Percentiles rank a stretch among this genome's conserved stretches.
Conservation (phyloP, 495 filamentous ascomycete species). For the Penicillium paxilli region DNA sequence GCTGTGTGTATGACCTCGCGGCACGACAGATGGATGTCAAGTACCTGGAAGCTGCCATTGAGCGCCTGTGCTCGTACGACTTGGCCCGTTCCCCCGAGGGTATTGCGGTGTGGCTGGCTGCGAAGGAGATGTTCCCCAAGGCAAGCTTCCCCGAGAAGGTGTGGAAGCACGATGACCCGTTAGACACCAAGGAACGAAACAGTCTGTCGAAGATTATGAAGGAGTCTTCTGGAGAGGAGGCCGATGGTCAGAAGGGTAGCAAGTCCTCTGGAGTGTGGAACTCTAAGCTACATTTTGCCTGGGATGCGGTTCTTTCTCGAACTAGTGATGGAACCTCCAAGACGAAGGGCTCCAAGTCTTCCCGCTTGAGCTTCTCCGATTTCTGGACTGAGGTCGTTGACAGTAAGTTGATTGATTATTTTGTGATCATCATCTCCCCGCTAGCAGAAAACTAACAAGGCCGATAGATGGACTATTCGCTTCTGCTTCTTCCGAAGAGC, state of each 20-base stretch:
- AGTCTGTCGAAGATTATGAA: conserved; percentile 74
- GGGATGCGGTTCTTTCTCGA: conserved; percentile 68
- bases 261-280: conserved; percentile 74
- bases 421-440: too few species aligned
- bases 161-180: conserved; percentile 71
- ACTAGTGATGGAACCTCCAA: conserved; percentile 35
- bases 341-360: conserved; percentile 33
- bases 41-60: conserved; percentile 60
- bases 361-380: conserved; percentile 58
- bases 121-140: conserved; percentile 61
- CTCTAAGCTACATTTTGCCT: conserved; percentile 82
- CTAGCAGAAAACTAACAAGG: conserved; percentile 17
- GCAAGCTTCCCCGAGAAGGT: conserved; percentile 64
- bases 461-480: conserved; percentile 75
- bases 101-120: conserved; percentile 80
- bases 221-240: conserved; percentile 60
- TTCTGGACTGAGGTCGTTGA: conserved; percentile 93
- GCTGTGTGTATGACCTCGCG: conserved; percentile 44
- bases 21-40: conserved; percentile 35
- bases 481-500: conserved; percentile 74
- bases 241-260: conserved; percentile 42
- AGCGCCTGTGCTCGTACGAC: conserved; percentile 59
- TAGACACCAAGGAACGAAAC: conserved; percentile 61
- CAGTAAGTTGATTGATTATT: too few species aligned
- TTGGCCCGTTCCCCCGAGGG: conserved; percentile 80